Evolutionary conservation across 2,329 filamentous ascomycete genomes (phyloP).

Genomic region (Fusarium xylarioides): DNA sequence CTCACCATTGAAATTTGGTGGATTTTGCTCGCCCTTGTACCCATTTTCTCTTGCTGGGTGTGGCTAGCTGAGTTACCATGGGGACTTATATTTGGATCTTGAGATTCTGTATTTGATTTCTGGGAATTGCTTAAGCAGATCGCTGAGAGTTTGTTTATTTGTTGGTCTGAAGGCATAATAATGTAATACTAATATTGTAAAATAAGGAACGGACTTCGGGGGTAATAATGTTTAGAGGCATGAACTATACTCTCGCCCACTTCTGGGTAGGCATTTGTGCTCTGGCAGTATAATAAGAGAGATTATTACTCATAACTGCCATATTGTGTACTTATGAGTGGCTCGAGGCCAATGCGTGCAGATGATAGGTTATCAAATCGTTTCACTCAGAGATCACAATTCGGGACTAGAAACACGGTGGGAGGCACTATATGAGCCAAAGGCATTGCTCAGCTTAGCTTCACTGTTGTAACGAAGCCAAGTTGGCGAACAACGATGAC

Average conservation of each 20-base stretch:
- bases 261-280: not conserved
- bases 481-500: not conserved
- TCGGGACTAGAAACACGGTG: not conserved
- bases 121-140: not conserved
- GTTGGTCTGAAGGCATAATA: not conserved
- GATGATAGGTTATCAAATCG: not conserved
- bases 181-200: constrained; percentile 1
- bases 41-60: constrained; percentile 52
- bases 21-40: constrained; percentile 55
- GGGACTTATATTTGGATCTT: not conserved
- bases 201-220: not conserved
- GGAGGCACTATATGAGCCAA: not conserved
- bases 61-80: constrained; percentile 44
- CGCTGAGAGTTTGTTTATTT: not conserved
- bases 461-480: not conserved
- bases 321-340: accelerated
- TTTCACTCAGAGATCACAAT: not conserved
- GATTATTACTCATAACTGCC: not conserved
- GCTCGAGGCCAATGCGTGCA: no score
- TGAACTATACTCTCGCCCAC: not conserved
- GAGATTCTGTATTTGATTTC: not conserved
- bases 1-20: constrained; percentile 61
- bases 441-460: not conserved
- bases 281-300: not conserved
- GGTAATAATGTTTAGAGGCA: not conserved